Conservation (phyloP, 495 filamentous ascomycete species). For the Aspergillus affinis region DNA sequence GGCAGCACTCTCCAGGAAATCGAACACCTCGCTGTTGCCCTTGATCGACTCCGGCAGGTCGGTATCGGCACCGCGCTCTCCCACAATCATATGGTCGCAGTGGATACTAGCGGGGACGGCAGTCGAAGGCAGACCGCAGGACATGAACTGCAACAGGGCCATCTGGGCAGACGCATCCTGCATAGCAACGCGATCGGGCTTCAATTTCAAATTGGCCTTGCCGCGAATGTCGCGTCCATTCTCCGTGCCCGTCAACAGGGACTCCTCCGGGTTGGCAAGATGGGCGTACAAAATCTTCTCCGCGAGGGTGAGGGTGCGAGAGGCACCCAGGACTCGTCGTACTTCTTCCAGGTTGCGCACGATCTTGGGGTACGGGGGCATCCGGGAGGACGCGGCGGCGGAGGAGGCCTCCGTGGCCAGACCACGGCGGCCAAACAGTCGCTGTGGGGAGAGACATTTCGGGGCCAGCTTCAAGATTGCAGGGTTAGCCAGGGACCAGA, state of each 20-base stretch:
- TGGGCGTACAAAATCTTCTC: slow-evolving; percentile 99
- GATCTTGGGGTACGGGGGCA: slow-evolving; percentile 65
- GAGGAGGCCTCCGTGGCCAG: slow-evolving; percentile 38
- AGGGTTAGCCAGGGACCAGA: slow-evolving; percentile 4
- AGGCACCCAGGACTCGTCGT: slow-evolving; percentile 65
- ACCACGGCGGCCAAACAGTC: slow-evolving; percentile 22
- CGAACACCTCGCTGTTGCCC: slow-evolving; percentile 95
- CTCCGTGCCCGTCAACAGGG: slow-evolving; percentile 72
- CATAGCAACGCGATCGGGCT: slow-evolving; percentile 97
- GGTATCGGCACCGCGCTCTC: slow-evolving; percentile 77
- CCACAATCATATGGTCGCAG: slow-evolving; percentile 99
- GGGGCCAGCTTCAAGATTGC: slow-evolving; percentile 21
- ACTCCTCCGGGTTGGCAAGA: slow-evolving; percentile 82
- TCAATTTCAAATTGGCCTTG: slow-evolving; percentile 91
- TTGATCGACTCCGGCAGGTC: slow-evolving; percentile 85
- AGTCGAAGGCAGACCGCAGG: slow-evolving; percentile 83
- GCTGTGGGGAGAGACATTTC: slow-evolving; percentile 27
- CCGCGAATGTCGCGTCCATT: slow-evolving; percentile 81
- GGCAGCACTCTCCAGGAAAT: slow-evolving; percentile 91
- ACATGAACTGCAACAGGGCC: slow-evolving; percentile 98
- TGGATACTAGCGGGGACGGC: slow-evolving; percentile 98
- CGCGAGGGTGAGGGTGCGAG: slow-evolving; percentile 75
- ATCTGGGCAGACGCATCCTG: slow-evolving; percentile 98
- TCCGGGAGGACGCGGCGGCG: slow-evolving; percentile 41
- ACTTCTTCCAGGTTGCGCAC: slow-evolving; percentile 60